phyloP scores from a whole-genome alignment of 495 filamentous ascomycete species.

The Aspergillus heteromorphus region DNA sequence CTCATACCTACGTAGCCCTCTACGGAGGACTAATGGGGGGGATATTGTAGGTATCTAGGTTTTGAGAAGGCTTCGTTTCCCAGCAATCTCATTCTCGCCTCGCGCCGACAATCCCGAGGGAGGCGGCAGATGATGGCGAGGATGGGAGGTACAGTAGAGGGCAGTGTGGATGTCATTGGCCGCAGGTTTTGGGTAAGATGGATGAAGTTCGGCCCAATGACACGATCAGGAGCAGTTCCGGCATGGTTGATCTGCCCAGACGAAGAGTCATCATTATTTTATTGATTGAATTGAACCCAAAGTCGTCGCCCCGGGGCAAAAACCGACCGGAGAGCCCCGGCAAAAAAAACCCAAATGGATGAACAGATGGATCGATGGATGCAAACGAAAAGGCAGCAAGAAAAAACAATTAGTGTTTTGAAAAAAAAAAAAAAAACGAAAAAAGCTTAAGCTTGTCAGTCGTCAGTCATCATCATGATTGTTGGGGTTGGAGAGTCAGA shows the following conservation, averaged over 20 bases:
- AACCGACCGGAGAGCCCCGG: neutral
- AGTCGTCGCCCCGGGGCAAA: neutral
- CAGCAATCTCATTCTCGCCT: neutral
- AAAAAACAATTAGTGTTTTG: neutral
- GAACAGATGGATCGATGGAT: neutral
- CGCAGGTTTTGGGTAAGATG: neutral
- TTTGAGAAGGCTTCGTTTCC: neutral
- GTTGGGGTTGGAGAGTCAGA: neutral
- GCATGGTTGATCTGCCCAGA: neutral
- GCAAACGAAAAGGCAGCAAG: slow-evolving; percentile 1
- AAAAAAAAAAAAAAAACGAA: neutral
- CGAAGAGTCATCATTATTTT: neutral
- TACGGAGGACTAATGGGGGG: too few relatives aligned
- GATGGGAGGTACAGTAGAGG: too few relatives aligned
- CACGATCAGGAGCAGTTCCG: neutral
- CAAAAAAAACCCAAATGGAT: neutral
- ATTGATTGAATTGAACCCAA: neutral
- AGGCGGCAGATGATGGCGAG: neutral
- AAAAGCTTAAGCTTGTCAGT: neutral
- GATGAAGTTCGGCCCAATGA: neutral
- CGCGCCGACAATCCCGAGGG: neutral
- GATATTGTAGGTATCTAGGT: neutral
- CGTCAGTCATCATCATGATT: neutral
- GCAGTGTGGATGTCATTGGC: neutral
- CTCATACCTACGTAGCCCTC: too few relatives aligned